phyloP scores from a whole-genome alignment of 257 asterid genomes.

The Fraxinus quadrangulata region DNA sequence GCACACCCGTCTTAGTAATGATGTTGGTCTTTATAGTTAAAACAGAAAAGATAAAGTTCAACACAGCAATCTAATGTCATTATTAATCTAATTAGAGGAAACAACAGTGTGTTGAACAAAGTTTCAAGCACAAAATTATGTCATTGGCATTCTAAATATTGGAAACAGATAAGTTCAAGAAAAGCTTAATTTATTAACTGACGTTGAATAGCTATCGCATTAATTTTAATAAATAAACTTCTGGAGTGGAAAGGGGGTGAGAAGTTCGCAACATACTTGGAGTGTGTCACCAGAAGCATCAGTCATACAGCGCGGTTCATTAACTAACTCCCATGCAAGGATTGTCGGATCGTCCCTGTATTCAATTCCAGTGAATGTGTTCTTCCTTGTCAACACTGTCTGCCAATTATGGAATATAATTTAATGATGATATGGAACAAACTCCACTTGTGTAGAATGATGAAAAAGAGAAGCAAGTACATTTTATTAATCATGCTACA shows the following conservation, averaged over 20 bases:
- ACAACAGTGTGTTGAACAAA: not conserved
- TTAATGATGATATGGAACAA: too few relatives aligned
- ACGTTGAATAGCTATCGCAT: not conserved
- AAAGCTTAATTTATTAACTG: not conserved
- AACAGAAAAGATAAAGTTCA: not conserved
- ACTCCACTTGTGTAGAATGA: too few relatives aligned
- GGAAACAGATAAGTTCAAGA: not conserved
- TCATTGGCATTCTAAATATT: conserved; percentile 1
- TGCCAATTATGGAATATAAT: conserved; percentile 35
- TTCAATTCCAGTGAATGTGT: conserved; percentile 79
- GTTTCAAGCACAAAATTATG: not conserved
- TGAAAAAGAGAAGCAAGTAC: too few relatives aligned
- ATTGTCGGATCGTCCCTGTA: conserved; percentile 91
- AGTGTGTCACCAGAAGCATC: conserved; percentile 96
- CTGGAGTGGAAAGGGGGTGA: not conserved
- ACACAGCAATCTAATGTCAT: not conserved
- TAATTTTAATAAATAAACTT: not conserved
- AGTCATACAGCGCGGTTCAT: conserved; percentile 91
- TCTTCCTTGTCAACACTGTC: conserved; percentile 91
- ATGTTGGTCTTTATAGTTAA: not conserved
- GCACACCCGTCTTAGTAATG: not conserved
- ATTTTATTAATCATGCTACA: too few relatives aligned
- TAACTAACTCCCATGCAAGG: conserved; percentile 94
- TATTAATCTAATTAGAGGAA: not conserved
- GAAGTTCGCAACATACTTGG: conserved; percentile 55